phyloP scores from a whole-genome alignment of 1,284 basidiomycete species.

The Vanrija sp. region DNA sequence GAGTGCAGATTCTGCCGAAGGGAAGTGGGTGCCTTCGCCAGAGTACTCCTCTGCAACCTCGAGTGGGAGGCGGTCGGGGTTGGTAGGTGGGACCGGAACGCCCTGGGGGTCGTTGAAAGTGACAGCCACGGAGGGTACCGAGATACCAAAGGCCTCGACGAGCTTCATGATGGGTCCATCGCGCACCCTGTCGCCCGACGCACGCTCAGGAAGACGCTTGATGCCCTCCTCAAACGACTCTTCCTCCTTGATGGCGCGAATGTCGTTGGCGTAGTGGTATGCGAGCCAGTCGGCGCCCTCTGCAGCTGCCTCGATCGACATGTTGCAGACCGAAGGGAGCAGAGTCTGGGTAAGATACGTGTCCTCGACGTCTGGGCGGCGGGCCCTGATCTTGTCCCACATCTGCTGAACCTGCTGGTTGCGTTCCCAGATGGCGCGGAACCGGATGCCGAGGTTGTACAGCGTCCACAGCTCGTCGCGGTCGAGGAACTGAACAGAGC shows the following conservation, averaged over 20 bases:
- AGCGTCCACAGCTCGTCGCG: constrained; percentile 83
- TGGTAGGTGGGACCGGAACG: constrained; percentile 29
- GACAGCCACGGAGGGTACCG: constrained; percentile 30
- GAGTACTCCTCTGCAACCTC: constrained; percentile 47
- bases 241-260: constrained; percentile 66
- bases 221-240: constrained; percentile 61
- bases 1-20: constrained; percentile 32
- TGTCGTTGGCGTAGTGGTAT: constrained; percentile 63
- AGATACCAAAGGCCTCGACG: constrained; percentile 42
- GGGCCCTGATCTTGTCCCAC: constrained; percentile 54
- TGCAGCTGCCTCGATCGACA: constrained; percentile 75
- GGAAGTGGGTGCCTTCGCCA: constrained; percentile 30
- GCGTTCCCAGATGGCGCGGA: constrained; percentile 74
- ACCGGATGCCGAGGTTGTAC: constrained; percentile 77
- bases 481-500: constrained; percentile 60
- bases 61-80: constrained; percentile 32
- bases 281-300: constrained; percentile 89
- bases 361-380: constrained; percentile 40
- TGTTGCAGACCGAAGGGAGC: constrained; percentile 37
- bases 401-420: constrained; percentile 60
- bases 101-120: constrained; percentile 37
- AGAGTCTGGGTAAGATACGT: constrained; percentile 35
- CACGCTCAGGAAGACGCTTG: constrained; percentile 34
- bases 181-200: constrained; percentile 25
- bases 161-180: constrained; percentile 40